These are phyloP conservation scores for Xerocomellus amylosporus DNA, from an alignment of 768 basidiomycete genomes.

Conservation along the genomic window DNA sequence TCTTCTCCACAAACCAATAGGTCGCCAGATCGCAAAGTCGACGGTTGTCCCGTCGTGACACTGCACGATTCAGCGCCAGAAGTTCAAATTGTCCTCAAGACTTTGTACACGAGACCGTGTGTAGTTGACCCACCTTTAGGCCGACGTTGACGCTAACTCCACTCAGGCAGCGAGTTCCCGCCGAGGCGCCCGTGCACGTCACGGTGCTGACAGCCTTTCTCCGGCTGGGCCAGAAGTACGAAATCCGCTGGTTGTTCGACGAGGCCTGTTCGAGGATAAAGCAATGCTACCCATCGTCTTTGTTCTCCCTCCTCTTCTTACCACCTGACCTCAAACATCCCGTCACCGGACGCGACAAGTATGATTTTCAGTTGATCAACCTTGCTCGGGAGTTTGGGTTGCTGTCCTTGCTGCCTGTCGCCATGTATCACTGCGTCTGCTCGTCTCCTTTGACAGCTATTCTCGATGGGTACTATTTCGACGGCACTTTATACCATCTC, in stretches of 20 bases:
- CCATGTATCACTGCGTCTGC: constrained; percentile 25
- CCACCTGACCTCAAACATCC: constrained; percentile 21
- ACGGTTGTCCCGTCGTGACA: constrained; percentile 25
- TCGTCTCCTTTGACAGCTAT: constrained; percentile 18
- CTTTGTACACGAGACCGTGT: constrained; percentile 22
- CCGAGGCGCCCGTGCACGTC: constrained; percentile 18
- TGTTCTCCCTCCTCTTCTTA: constrained; percentile 25
- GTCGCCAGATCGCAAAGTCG: constrained; percentile 14
- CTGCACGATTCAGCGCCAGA: constrained; percentile 20
- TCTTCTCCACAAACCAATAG: constrained; percentile 7
- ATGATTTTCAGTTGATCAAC: constrained; percentile 26
- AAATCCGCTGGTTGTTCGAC: constrained; percentile 23
- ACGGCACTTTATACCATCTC: constrained; percentile 16
- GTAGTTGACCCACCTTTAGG: constrained; percentile 6
- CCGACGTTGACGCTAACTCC: constrained; percentile 4
- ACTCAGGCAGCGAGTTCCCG: constrained; percentile 21
- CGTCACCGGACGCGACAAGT: constrained; percentile 23
- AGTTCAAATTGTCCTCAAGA: constrained; percentile 27
- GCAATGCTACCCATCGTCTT: constrained; percentile 24
- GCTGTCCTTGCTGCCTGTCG: constrained; percentile 22
- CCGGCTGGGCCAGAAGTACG: constrained; percentile 24
- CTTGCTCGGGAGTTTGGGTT: constrained; percentile 23
- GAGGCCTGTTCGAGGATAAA: constrained; percentile 21
- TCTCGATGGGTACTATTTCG: constrained; percentile 24
- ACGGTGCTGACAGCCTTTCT: constrained; percentile 23